phyloP scores from a whole-genome alignment of 1,284 basidiomycete species.

The Rugosomyces carneus region DNA sequence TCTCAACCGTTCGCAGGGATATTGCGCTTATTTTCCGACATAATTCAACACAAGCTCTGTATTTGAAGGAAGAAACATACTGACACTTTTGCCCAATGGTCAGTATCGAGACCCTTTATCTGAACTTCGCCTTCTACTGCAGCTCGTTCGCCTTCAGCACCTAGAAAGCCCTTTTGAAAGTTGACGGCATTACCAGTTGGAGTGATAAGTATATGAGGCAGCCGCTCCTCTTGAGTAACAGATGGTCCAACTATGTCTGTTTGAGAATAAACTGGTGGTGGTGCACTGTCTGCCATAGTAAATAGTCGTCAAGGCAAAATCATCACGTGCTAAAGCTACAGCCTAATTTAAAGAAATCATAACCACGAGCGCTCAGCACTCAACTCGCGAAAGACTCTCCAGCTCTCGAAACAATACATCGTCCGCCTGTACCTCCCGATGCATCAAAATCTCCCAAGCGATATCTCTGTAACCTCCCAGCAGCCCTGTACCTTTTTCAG shows the following conservation, averaged over 20 bases:
- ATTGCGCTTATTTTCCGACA: slow-evolving; percentile 44
- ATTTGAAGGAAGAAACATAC: slow-evolving; percentile 23
- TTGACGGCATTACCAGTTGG: slow-evolving; percentile 59
- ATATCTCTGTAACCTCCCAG: slow-evolving; percentile 69
- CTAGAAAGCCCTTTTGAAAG: slow-evolving; percentile 77
- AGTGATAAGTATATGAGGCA: slow-evolving; percentile 59
- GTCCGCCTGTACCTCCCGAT: slow-evolving; percentile 53
- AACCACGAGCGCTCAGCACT: no score
- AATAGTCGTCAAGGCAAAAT: no score
- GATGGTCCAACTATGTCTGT: slow-evolving; percentile 25
- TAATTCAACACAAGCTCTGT: slow-evolving; percentile 16
- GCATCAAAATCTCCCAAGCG: slow-evolving; percentile 62
- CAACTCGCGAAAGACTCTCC: slow-evolving; percentile 68
- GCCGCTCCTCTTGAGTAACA: slow-evolving; percentile 8
- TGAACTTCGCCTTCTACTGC: slow-evolving; percentile 80
- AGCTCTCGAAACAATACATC: slow-evolving; percentile 66
- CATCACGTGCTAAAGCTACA: not conserved
- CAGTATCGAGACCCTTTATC: slow-evolving; percentile 57
- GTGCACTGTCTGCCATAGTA: slow-evolving; percentile 33
- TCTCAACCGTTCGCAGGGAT: slow-evolving; percentile 60
- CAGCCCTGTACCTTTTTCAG: slow-evolving; percentile 68
- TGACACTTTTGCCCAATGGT: slow-evolving; percentile 64
- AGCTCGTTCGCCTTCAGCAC: slow-evolving; percentile 70
- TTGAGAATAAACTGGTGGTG: slow-evolving; percentile 43
- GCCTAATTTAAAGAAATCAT: no score